Evolutionary conservation across 2,329 filamentous ascomycete species (phyloP).

Genomic region (Nemania diffusa): DNA sequence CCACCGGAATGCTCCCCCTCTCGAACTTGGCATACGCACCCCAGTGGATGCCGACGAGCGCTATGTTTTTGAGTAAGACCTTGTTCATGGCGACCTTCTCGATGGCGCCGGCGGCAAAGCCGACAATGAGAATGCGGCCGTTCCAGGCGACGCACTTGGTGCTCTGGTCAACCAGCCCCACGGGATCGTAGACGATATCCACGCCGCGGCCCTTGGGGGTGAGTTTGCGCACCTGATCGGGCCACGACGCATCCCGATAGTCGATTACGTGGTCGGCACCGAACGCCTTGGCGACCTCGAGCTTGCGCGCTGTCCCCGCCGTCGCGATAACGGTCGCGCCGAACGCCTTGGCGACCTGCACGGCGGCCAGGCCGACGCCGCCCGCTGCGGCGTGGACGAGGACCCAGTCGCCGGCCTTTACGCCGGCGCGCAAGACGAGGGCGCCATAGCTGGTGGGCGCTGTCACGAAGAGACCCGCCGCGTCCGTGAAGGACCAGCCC

Average conservation of each 20-base stretch:
- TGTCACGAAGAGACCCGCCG: slow-evolving; percentile 90
- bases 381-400: slow-evolving; percentile 93
- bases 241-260: slow-evolving; percentile 74
- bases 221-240: slow-evolving; percentile 77
- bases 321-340: slow-evolving; percentile 95
- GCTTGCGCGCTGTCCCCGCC: slow-evolving; percentile 81
- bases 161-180: slow-evolving; percentile 86
- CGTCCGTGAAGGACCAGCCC: slow-evolving; percentile 85
- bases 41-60: slow-evolving; percentile 91
- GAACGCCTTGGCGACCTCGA: slow-evolving; percentile 79
- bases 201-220: slow-evolving; percentile 79
- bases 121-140: slow-evolving; percentile 85
- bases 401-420: slow-evolving; percentile 85
- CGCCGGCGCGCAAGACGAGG: slow-evolving; percentile 78
- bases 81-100: slow-evolving; percentile 95
- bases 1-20: slow-evolving; percentile 72
- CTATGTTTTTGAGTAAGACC: slow-evolving; percentile 92
- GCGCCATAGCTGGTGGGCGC: slow-evolving; percentile 90
- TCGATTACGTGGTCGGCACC: slow-evolving; percentile 87
- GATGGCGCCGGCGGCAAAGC: slow-evolving; percentile 86
- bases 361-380: slow-evolving; percentile 88
- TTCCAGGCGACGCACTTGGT: slow-evolving; percentile 97
- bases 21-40: slow-evolving; percentile 83
- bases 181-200: slow-evolving; percentile 95
- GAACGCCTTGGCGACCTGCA: slow-evolving; percentile 92